Evolutionary conservation across 2,329 filamentous ascomycete species (phyloP).

Genomic region (Neofusicoccum ribis): DNA sequence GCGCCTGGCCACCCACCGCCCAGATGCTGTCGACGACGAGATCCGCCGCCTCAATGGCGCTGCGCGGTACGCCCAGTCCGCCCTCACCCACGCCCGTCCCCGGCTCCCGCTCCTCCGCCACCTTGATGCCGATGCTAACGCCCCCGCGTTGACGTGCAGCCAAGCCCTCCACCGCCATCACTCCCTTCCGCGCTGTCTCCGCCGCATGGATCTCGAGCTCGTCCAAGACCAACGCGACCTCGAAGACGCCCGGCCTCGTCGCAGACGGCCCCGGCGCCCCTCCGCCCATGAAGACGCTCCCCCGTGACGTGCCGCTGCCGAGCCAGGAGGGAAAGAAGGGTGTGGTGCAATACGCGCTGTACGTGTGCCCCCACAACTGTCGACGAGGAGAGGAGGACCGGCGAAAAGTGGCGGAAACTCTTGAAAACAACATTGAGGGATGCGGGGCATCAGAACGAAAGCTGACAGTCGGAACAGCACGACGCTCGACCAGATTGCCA

Average conservation of each 20-base stretch:
- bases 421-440: not conserved
- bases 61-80: constrained; percentile 47
- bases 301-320: constrained; percentile 69
- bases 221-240: constrained; percentile 63
- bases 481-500: constrained; percentile 77
- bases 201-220: constrained; percentile 67
- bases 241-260: constrained; percentile 52
- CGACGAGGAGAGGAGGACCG: not conserved
- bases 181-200: constrained; percentile 62
- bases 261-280: constrained; percentile 55
- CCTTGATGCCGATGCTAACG: not conserved
- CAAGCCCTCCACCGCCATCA: constrained; percentile 64
- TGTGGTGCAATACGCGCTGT: constrained; percentile 83
- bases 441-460: not conserved
- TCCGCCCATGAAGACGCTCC: constrained; percentile 57
- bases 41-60: constrained; percentile 54
- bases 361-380: constrained; percentile 46
- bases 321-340: constrained; percentile 81
- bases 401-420: not conserved
- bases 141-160: constrained; percentile 44
- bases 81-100: constrained; percentile 5
- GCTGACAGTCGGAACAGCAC: constrained; percentile 54
- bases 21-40: constrained; percentile 54
- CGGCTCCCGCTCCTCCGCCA: constrained; percentile 1
- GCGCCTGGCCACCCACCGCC: not conserved